A percentile compares a stretch with the other conserved stretches of the same genome.
These are phyloP conservation scores for Danielia oregonensis DNA, from an alignment of 805 yeast species.

Conservation along the genomic window DNA sequence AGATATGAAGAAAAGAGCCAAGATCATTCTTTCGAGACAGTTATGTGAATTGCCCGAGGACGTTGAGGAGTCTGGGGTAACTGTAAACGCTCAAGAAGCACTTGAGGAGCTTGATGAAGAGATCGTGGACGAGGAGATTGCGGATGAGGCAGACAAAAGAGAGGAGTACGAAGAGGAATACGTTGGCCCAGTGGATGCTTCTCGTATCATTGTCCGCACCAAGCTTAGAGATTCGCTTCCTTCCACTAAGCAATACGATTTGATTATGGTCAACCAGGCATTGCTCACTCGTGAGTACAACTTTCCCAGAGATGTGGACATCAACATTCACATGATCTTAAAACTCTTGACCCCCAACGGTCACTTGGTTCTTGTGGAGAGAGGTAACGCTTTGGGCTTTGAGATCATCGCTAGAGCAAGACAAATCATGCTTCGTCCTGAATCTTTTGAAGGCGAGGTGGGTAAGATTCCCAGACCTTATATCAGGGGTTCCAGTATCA, in stretches of 20 bases:
- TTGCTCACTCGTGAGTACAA: slow-evolving; percentile 54
- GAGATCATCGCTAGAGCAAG: slow-evolving; percentile 88
- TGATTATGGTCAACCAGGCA: slow-evolving; percentile 81
- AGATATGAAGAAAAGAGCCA: slow-evolving; percentile 80
- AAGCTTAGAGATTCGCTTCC: slow-evolving; percentile 54
- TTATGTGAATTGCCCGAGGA: slow-evolving; percentile 34
- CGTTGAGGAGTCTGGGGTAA: slow-evolving; percentile 7
- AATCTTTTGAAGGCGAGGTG: slow-evolving; percentile 47
- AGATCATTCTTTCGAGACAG: slow-evolving; percentile 70
- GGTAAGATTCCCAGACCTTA: slow-evolving; percentile 73
- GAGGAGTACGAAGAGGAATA: slow-evolving; percentile 18
- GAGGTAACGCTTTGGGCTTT: slow-evolving; percentile 88
- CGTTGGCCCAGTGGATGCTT: slow-evolving; percentile 51
- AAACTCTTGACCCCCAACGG: slow-evolving; percentile 73
- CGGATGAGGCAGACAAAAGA: slow-evolving; percentile 8
- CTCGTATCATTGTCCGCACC: slow-evolving; percentile 51
- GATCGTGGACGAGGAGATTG: not conserved
- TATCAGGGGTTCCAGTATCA: slow-evolving; percentile 44
- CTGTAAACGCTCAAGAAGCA: slow-evolving; percentile 18
- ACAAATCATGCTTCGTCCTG: slow-evolving; percentile 87
- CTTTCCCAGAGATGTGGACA: slow-evolving; percentile 74
- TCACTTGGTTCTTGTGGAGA: slow-evolving; percentile 70
- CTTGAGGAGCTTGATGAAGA: slow-evolving; percentile 1
- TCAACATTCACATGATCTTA: slow-evolving; percentile 55
- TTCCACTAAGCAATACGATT: slow-evolving; percentile 57